Percentiles rank a stretch among this genome's conserved stretches.
These are phyloP conservation scores for Candida wancherniae DNA, from an alignment of 805 yeast genomes.

Conservation along the genomic window DNA sequence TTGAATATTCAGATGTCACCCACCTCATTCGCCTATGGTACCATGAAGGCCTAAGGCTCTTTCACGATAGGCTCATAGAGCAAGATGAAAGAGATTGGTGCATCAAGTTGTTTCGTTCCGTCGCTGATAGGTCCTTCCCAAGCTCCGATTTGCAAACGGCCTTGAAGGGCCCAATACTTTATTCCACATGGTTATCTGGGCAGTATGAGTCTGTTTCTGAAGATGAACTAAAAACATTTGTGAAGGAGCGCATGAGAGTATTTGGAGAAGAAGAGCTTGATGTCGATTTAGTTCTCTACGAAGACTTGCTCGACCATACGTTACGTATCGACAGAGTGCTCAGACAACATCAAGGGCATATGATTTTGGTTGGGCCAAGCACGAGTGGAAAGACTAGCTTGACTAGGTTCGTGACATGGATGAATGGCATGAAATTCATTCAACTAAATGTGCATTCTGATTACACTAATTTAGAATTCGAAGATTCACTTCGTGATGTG, in stretches of 20 bases:
- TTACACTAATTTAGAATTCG: constrained; percentile 63
- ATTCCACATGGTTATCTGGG: constrained; percentile 69
- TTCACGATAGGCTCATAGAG: constrained; percentile 63
- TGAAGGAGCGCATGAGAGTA: constrained; percentile 57
- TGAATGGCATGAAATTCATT: constrained; percentile 64
- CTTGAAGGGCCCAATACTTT: constrained; percentile 52
- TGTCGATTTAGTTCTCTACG: constrained; percentile 55
- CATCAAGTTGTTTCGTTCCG: constrained; percentile 24
- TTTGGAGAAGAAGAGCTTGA: constrained; percentile 79
- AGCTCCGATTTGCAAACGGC: constrained; percentile 32
- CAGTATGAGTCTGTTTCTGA: constrained; percentile 54
- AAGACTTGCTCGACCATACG: constrained; percentile 68
- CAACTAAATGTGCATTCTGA: constrained; percentile 54
- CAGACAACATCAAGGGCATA: constrained; percentile 83
- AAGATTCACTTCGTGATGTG: constrained; percentile 51
- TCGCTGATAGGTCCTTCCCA: constrained; percentile 43
- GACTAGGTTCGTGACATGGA: constrained; percentile 84
- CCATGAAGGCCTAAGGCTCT: constrained; percentile 75
- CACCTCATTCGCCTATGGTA: constrained; percentile 64
- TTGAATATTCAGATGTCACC: constrained; percentile 26
- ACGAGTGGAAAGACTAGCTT: constrained; percentile 79
- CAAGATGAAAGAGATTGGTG: constrained; percentile 49
- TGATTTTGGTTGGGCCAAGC: constrained; percentile 77
- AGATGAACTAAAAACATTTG: constrained; percentile 46
- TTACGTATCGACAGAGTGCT: constrained; percentile 77